A percentile compares a stretch with the other conserved stretches of the same genome.
These are phyloP conservation scores for Schizosaccharomyces japonicus DNA, from an alignment of 805 yeast genomes.

Conservation along the genomic window DNA sequence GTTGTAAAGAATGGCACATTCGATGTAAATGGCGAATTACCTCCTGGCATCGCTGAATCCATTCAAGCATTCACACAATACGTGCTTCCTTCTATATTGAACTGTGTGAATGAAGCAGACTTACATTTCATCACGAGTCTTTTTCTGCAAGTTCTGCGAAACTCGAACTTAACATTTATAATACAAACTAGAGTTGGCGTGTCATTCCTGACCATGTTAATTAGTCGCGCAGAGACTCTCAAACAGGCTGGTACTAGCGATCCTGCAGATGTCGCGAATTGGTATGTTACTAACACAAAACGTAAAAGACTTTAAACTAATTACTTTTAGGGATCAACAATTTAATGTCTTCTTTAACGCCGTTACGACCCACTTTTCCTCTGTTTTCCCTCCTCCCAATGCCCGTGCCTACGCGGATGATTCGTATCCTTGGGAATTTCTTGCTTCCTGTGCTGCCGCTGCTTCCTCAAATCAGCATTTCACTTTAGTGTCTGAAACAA, in stretches of 20 bases:
- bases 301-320: not conserved
- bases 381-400: conserved; percentile 51
- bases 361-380: conserved; percentile 50
- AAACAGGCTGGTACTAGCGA: conserved; percentile 32
- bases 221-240: conserved; percentile 77
- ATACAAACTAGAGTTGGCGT: conserved; percentile 53
- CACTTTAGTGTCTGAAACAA: conserved; percentile 75
- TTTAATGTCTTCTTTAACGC: conserved; percentile 64
- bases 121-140: conserved; percentile 59
- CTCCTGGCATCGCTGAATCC: conserved; percentile 26
- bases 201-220: conserved; percentile 65
- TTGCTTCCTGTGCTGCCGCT: conserved; percentile 79
- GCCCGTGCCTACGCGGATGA: conserved; percentile 25
- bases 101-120: conserved; percentile 58
- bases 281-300: not conserved
- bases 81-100: conserved; percentile 61
- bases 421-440: conserved; percentile 84
- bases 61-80: conserved; percentile 61
- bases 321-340: conserved; percentile 44
- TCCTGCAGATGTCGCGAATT: conserved; percentile 28
- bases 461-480: conserved; percentile 76
- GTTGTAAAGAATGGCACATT: conserved; percentile 44
- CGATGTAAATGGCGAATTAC: conserved; percentile 8
- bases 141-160: conserved; percentile 42
- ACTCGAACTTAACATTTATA: conserved; percentile 35